phyloP scores from a whole-genome alignment of 495 filamentous ascomycete genomes.

The Penicillium mononematosum region DNA sequence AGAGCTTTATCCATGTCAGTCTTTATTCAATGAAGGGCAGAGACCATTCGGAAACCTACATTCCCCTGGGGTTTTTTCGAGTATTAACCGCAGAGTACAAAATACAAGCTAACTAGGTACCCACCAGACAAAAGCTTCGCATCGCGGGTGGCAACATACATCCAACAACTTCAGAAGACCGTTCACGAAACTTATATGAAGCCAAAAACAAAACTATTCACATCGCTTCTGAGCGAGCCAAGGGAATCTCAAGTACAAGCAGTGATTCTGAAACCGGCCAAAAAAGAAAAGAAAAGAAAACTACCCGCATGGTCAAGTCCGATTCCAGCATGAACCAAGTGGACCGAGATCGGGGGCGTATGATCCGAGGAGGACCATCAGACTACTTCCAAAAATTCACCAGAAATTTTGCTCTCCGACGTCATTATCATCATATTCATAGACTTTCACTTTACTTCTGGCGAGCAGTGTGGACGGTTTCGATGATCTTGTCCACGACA shows the following conservation, averaged over 20 bases:
- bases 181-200: neutral
- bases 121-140: too few species aligned
- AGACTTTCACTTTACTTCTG: slow-evolving; percentile 40
- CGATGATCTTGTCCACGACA: slow-evolving; percentile 87
- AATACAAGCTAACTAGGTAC: too few species aligned
- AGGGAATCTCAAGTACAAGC: slow-evolving; percentile 33
- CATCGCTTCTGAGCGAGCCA: slow-evolving; percentile 18
- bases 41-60: neutral
- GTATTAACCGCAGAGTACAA: too few species aligned
- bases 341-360: neutral
- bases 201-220: slow-evolving; percentile 21
- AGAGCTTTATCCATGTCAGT: too few species aligned
- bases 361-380: neutral
- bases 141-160: neutral
- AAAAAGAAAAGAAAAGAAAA: slow-evolving; percentile 8
- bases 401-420: slow-evolving; percentile 20
- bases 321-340: neutral
- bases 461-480: slow-evolving; percentile 63
- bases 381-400: slow-evolving; percentile 6
- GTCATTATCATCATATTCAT: slow-evolving; percentile 29
- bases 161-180: slow-evolving; percentile 2
- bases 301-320: slow-evolving; percentile 1
- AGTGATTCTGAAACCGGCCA: slow-evolving; percentile 8
- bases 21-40: too few species aligned
- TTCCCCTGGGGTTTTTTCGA: neutral